These are phyloP conservation scores for Elaeagnus macrophylla DNA, from an alignment of 306 rosid genomes.

Conservation along the genomic window DNA sequence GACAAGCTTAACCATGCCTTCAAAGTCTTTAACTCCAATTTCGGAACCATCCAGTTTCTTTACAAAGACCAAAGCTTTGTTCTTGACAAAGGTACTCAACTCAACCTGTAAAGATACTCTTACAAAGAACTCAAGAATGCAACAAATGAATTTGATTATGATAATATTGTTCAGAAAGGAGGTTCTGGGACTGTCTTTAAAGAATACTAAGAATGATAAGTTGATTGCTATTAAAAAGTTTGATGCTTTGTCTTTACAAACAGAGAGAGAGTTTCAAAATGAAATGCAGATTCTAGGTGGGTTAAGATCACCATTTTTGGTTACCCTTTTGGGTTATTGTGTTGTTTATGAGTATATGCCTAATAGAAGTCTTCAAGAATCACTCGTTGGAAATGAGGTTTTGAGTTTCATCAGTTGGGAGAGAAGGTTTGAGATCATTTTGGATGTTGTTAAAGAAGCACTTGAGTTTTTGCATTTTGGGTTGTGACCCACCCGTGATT, in stretches of 20 bases:
- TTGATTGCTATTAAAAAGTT: conserved; percentile 67
- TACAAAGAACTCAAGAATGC: conserved; percentile 75
- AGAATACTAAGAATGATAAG: conserved; percentile 67
- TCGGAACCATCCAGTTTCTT: conserved; percentile 28
- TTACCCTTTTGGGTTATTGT: conserved; percentile 81
- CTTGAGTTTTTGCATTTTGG: conserved; percentile 79
- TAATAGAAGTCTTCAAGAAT: conserved; percentile 79
- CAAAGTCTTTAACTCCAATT: conserved; percentile 56
- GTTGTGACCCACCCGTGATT: conserved; percentile 90
- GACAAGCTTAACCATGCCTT: conserved; percentile 49
- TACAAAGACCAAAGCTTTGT: conserved; percentile 51
- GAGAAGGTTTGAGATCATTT: conserved; percentile 56
- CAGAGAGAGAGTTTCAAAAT: conserved; percentile 85
- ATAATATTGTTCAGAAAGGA: conserved; percentile 81
- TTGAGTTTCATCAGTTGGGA: conserved; percentile 72
- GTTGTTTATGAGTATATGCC: conserved; percentile 89
- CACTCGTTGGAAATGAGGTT: conserved; percentile 61
- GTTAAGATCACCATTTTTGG: conserved; percentile 70
- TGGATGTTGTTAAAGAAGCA: conserved; percentile 79
- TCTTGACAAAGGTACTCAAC: conserved; percentile 73
- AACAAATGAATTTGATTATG: conserved; percentile 49
- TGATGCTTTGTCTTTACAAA: conserved; percentile 55
- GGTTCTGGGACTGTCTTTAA: conserved; percentile 90
- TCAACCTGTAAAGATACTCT: conserved; percentile 70
- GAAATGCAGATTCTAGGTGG: conserved; percentile 94